These are phyloP conservation scores for Sporothrix brunneoviolacea DNA, from an alignment of 2,329 filamentous ascomycete genomes.

Conservation along the genomic window DNA sequence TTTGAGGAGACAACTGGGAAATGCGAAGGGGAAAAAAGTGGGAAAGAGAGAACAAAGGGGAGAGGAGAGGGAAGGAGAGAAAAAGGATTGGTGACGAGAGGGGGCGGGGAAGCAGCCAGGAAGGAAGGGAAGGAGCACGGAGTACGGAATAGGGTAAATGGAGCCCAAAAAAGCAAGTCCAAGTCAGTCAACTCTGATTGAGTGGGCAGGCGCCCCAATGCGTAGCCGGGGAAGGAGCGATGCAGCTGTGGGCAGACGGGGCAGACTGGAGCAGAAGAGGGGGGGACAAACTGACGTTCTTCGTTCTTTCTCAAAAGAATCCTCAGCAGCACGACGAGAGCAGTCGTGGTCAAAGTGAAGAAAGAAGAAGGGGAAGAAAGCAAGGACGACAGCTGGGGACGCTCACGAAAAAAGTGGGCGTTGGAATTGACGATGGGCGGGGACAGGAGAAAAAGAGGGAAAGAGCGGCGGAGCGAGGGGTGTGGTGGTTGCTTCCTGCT, in stretches of 20 bases:
- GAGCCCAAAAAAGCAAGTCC: constrained; percentile 1
- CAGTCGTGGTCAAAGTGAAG: neutral
- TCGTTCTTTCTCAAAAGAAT: too few species aligned
- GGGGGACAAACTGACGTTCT: neutral
- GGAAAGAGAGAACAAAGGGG: constrained; percentile 6
- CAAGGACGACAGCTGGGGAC: neutral
- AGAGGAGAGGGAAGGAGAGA: constrained; percentile 2
- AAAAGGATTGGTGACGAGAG: constrained; percentile 15
- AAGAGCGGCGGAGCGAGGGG: constrained; percentile 10
- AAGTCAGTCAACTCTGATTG: neutral
- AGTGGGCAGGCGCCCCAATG: neutral
- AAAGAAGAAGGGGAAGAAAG: neutral
- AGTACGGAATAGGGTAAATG: neutral
- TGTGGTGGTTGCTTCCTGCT: neutral
- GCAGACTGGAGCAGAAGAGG: neutral
- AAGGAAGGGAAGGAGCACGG: neutral
- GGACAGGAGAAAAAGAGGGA: constrained; percentile 5
- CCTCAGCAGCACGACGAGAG: too few species aligned
- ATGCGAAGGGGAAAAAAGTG: constrained; percentile 8
- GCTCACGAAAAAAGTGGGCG: constrained; percentile 13
- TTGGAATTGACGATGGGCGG: constrained; percentile 15
- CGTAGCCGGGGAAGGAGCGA: constrained; percentile 2
- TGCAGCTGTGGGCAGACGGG: constrained; percentile 1
- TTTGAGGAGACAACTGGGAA: constrained; percentile 8
- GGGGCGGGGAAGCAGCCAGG: neutral